Base-by-base conservation (phyloP, 306 rosid species). In the Acacia acuminata region DNA sequence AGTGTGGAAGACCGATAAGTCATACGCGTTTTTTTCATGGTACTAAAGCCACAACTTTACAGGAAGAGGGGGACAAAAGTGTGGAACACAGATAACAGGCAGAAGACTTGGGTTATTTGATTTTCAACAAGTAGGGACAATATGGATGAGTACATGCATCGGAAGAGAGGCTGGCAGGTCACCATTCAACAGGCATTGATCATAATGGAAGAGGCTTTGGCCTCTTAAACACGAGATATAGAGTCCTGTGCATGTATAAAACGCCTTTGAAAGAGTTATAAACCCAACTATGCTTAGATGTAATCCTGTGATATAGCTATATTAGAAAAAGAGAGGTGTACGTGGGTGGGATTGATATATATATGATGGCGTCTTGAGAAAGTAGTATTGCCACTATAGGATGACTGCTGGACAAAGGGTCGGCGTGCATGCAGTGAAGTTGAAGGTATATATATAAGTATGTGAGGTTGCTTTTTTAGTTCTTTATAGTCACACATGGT, bases 381-480 rank as follows among this genome's bases (percentile, higher is more conserved):
- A 56, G 16, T 75, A 70, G 16, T 75, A 70, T 70, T 70, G 20
- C 38, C 79, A 34, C 48, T 53, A 11, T 19, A 17, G n/a, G 19
- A 47, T 47, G 53, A 47, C 53, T 47, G 53, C 53, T 47, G 53
- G 10, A 43, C 47, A 47, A 0, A 47, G 15, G 53, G 53, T 48
- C 53, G 53, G 53, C 14, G 17, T 48, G 5, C 53, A 14, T 48
- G 53, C 53, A 48, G 16, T 48, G 53, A 48, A 48, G 53, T 12
- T 48, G 16, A 14, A 48, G 53, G 53, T 14, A 14, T 14, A 48
- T 14, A 14, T 14, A 48, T 10, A 50, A 2, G 47, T 44, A 44
- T 51, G 44, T 58, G 71, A 22, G 22, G 76, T 71, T n/a, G 40
- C 76, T 71, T 71, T 71, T 71, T 71, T 71, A 38, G 32, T 19